Evolutionary conservation across 2,329 filamentous ascomycete species (phyloP), one percentile per base, ranked within the genome.

Genomic region (Stylonectria norvegica): DNA sequence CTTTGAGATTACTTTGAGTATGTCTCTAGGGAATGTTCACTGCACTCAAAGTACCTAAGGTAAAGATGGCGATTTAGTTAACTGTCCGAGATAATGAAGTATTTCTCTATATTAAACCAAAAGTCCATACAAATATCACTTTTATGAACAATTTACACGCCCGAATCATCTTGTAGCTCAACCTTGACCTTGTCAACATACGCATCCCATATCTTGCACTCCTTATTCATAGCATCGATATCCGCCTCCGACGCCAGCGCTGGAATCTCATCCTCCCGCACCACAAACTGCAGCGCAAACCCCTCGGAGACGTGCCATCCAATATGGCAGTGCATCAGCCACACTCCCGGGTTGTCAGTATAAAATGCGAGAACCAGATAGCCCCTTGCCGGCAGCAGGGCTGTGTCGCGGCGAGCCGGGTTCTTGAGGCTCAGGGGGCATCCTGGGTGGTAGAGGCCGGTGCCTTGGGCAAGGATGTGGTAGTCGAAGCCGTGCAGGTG

Each of bases 261-360:
- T 4, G 41, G 36, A 8, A 55, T 55, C 20, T 55, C 52, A 11
- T 53, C 42, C 7, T 47, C 49, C 11, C 52, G 52, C 22, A 55
- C 47, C 14, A 55, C 31, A 20, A 55, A 55, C 29, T 55, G 52
- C 12, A 55, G 25, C 0, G 52, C 49, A 22, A 55, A 55, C 6
- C 52, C 52, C 28, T 55, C 49, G 4, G 52, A 50, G 20, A 48
- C 50, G 19, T 55, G 52, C 52, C 52, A 55, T 11, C 52, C 52
- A 4, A 73, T 70, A 50, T 75, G 72, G 51, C 72, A 76, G 52
- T 75, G 72, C 49, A 75, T 66, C 1, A 72, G 55, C 72, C 72
- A 75, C 0, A 61, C 59, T 1, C 73, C 73, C 2, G 73, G 70
- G 55, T 77, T 78, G 40, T 69, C 63, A 0, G 67, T 65, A 50